Evolutionary conservation across 1,284 basidiomycete species (phyloP).

Genomic region (Pterulicium gracile): DNA sequence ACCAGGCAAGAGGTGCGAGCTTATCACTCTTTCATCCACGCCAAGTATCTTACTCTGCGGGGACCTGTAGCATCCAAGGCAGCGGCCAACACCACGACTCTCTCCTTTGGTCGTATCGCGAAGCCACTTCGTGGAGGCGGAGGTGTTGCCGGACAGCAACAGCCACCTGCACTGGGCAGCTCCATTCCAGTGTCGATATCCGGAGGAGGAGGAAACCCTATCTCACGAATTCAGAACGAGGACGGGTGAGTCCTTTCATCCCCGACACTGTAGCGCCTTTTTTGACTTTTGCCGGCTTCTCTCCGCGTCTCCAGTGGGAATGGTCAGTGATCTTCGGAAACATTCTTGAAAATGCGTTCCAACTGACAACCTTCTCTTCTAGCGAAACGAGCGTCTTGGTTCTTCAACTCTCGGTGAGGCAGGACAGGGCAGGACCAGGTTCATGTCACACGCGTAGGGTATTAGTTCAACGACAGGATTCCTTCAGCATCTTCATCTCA

Average conservation of each 20-base stretch:
- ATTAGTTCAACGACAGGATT: constrained; percentile 9
- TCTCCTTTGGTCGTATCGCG: constrained; percentile 89
- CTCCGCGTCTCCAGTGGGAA: constrained; percentile 20
- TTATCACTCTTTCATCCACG: not conserved
- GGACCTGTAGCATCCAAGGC: constrained; percentile 54
- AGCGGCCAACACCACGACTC: constrained; percentile 51
- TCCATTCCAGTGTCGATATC: constrained; percentile 32
- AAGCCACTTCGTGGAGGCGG: constrained; percentile 93
- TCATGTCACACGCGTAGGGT: too few species aligned
- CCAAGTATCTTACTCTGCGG: not conserved
- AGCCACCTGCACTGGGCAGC: constrained; percentile 8
- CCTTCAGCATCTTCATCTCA: not conserved
- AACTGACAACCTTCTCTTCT: constrained; percentile 12
- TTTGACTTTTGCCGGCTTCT: constrained; percentile 13
- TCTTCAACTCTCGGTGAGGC: constrained; percentile 66
- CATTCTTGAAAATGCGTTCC: constrained; percentile 9
- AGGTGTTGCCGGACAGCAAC: constrained; percentile 35
- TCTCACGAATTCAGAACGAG: constrained; percentile 67
- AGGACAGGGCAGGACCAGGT: too few species aligned
- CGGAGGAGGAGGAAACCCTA: constrained; percentile 42
- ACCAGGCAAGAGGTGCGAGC: constrained; percentile 78
- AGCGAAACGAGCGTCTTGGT: constrained; percentile 85
- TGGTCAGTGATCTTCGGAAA: constrained; percentile 22
- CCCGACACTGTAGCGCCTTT: too few species aligned
- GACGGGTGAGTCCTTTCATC: constrained; percentile 55